Evolutionary conservation across 495 filamentous ascomycete genomes (phyloP).

Genomic region (Penicillium robsamsonii): DNA sequence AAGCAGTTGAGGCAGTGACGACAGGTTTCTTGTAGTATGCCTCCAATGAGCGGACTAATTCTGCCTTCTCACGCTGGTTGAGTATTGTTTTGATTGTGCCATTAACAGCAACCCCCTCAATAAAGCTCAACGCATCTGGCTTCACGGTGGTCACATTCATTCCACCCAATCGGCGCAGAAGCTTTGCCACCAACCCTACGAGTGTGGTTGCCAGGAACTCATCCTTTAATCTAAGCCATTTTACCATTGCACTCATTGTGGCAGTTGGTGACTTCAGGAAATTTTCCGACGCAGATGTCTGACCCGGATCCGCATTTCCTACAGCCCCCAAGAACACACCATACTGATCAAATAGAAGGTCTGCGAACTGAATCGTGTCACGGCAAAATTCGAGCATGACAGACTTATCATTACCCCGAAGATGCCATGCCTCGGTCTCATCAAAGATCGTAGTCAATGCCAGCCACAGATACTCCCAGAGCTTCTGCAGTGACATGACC

Average conservation of each 20-base stretch:
- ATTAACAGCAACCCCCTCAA: constrained; percentile 58
- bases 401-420: constrained; percentile 63
- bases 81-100: constrained; percentile 68
- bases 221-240: constrained; percentile 83
- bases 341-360: constrained; percentile 79
- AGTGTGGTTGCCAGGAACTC: constrained; percentile 73
- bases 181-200: constrained; percentile 64
- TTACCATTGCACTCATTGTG: constrained; percentile 66
- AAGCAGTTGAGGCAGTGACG: constrained; percentile 43
- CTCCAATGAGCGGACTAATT: constrained; percentile 75
- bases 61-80: constrained; percentile 72
- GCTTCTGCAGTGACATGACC: constrained; percentile 59
- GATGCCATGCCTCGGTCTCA: constrained; percentile 75
- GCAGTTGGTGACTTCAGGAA: constrained; percentile 57
- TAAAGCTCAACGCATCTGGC: constrained; percentile 55
- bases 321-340: constrained; percentile 71
- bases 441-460: constrained; percentile 76
- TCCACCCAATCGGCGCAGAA: constrained; percentile 69
- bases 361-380: constrained; percentile 89
- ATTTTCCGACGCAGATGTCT: constrained; percentile 41
- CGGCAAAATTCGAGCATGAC: constrained; percentile 88
- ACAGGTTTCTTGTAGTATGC: constrained; percentile 64
- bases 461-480: constrained; percentile 84
- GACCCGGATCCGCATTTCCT: constrained; percentile 39
- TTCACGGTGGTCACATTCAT: constrained; percentile 64